Evolutionary conservation across 257 asterid species (phyloP).

Genomic region (Solanum sejunctum): DNA sequence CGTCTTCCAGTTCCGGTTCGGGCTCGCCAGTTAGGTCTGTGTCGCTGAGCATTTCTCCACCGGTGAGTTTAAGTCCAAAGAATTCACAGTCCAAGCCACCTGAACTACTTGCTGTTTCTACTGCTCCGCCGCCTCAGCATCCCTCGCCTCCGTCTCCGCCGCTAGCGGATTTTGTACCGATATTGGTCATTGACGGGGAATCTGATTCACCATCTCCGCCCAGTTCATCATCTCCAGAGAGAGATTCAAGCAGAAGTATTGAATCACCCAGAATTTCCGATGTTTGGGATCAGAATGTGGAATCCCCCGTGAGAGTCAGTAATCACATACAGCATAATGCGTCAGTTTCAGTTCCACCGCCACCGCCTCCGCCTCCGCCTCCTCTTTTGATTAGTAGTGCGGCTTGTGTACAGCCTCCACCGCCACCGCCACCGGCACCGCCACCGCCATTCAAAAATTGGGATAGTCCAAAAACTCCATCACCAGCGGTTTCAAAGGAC

Average conservation of each 20-base stretch:
- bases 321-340: conserved; percentile 5
- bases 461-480: conserved; percentile 59
- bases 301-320: conserved; percentile 7
- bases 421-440: conserved; percentile 33
- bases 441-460: conserved; percentile 38
- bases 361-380: conserved; percentile 3
- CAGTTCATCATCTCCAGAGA: conserved; percentile 57
- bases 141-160: conserved; percentile 3
- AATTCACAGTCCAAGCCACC: conserved; percentile 65
- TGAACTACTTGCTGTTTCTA: conserved; percentile 61
- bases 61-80: conserved; percentile 52
- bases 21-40: conserved; percentile 77
- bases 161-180: conserved; percentile 1
- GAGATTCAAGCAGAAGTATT: conserved; percentile 42
- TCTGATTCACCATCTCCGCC: conserved; percentile 41
- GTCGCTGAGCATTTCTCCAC: conserved; percentile 73
- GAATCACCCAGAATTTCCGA: conserved; percentile 43
- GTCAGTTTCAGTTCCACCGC: conserved; percentile 15
- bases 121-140: conserved; percentile 13
- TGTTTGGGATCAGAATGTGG: conserved; percentile 22
- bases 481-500: conserved; percentile 26
- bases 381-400: conserved; percentile 15
- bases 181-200: conserved; percentile 5
- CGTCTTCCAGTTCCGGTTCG: conserved; percentile 63
- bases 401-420: conserved; percentile 27